A percentile compares a stretch with the other conserved stretches of the same genome.
Conservation (phyloP, 2,329 filamentous ascomycete genomes). For the Cercospora zeina region DNA sequence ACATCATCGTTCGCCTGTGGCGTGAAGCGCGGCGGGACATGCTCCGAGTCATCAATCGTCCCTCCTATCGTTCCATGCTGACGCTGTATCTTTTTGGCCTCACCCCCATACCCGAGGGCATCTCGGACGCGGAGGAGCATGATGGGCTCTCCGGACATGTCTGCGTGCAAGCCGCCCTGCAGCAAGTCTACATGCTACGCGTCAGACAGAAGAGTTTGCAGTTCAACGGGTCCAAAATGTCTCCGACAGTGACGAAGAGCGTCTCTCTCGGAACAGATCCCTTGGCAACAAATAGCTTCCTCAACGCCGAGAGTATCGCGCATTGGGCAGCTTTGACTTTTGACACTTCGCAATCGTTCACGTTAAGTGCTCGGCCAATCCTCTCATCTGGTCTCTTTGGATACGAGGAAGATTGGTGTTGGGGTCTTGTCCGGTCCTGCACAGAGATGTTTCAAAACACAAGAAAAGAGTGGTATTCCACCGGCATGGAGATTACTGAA, state of each 20-base stretch:
- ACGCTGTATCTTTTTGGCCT: slow-evolving; percentile 21
- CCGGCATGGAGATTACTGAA: slow-evolving; percentile 16
- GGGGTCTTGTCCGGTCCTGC: slow-evolving; percentile 20
- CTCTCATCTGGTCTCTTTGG: slow-evolving; percentile 20
- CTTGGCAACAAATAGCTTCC: slow-evolving; percentile 18
- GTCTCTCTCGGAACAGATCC: slow-evolving; percentile 16
- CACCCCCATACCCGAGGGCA: slow-evolving; percentile 18
- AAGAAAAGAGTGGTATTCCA: slow-evolving; percentile 13
- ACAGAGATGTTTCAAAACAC: slow-evolving; percentile 19
- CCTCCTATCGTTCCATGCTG: slow-evolving; percentile 19
- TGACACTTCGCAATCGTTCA: slow-evolving; percentile 21
- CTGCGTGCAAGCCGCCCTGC: slow-evolving; percentile 20
- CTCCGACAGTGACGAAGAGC: slow-evolving; percentile 15
- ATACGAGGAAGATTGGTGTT: slow-evolving; percentile 18
- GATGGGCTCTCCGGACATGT: slow-evolving; percentile 17
- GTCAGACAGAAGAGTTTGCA: slow-evolving; percentile 17
- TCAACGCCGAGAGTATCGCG: slow-evolving; percentile 20
- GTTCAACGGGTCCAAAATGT: slow-evolving; percentile 21
- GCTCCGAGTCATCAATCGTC: slow-evolving; percentile 20
- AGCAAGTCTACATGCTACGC: slow-evolving; percentile 20
- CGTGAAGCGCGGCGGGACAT: slow-evolving; percentile 21
- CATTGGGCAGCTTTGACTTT: slow-evolving; percentile 22
- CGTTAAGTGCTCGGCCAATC: slow-evolving; percentile 17
- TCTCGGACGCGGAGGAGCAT: slow-evolving; percentile 19
- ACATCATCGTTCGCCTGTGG: slow-evolving; percentile 12